A percentile compares a stretch with the other conserved stretches of the same genome.
Evolutionary conservation across 768 basidiomycete species (phyloP).

Genomic region (Amanita thiersii): DNA sequence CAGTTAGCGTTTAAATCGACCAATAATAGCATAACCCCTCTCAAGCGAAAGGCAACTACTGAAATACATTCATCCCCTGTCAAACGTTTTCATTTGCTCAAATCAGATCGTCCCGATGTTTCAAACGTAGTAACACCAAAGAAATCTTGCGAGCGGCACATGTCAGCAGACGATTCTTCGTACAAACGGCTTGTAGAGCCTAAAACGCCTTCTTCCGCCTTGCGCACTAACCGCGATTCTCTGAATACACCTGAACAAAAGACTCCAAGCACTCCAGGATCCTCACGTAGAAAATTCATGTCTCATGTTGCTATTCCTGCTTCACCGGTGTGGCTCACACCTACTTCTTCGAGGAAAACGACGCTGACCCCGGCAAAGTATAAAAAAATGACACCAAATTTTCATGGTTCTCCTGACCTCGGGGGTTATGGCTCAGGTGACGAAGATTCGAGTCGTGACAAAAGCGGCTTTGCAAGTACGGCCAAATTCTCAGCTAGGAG

Average conservation of each 20-base stretch:
- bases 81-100: constrained; percentile 44
- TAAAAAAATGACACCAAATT: constrained; percentile 20
- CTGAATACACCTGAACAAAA: not conserved
- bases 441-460: constrained; percentile 25
- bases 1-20: constrained; percentile 38
- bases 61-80: constrained; percentile 52
- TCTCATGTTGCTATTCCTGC: constrained; percentile 40
- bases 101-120: constrained; percentile 12
- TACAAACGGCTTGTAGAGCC: too few relatives aligned
- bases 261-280: constrained; percentile 2
- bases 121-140: constrained; percentile 12
- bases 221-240: not conserved
- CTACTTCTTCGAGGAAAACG: constrained; percentile 27
- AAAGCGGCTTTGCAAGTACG: constrained; percentile 20
- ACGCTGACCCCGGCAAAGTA: constrained; percentile 5
- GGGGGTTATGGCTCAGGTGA: constrained; percentile 55
- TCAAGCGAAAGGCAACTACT: constrained; percentile 61
- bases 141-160: not conserved
- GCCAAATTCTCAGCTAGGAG: constrained; percentile 45
- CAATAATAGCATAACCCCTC: constrained; percentile 40
- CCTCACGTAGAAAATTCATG: constrained; percentile 12
- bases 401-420: constrained; percentile 33
- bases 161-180: constrained; percentile 5
- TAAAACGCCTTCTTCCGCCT: constrained; percentile 1
- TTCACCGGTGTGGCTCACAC: constrained; percentile 28